Evolutionary conservation across 2,329 filamentous ascomycete species (phyloP), one percentile per base, ranked within the genome.

Genomic region (Botryotinia calthae): DNA sequence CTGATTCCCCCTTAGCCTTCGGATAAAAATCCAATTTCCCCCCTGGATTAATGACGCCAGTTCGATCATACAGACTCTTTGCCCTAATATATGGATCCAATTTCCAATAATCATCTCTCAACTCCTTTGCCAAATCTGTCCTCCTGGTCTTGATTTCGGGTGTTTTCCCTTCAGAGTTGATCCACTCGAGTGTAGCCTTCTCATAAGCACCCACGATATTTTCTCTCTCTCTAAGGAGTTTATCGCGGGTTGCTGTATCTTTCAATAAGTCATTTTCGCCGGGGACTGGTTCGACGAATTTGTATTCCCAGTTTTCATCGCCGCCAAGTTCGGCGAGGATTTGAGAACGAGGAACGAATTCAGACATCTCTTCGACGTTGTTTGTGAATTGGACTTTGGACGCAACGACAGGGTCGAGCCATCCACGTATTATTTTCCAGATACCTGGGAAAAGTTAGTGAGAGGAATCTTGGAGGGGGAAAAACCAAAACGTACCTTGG

Each of bases 351-450:
- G 89, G 86, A 72, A 99, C 91, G 80, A 91, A 98, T 72, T 90
- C 85, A 76, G 92, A 88, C 70, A 99, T 85, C 70, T 98, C 95
- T 71, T 91, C 87, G 72, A 90, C 84, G 77, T 89, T 93, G 80
- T 94, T 96, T 73, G 93, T 96, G 82, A 98, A 98, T 81, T 98
- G 90, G 31, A 99, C 92, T 83, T 99, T 99, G 80, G 89, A 87
- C 37, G 96, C 96, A 42, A 99, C 95, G 5, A 99, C 95, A 2
- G 96, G 96, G 81, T 99, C 96, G 54, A 99, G 88, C 96, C 96
- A 99, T 77, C 95, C 94, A 76, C 90, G 91, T 81, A 99, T 97
- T 76, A 99, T 93, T 81, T 90, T 94, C 96, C 95, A 98, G 76
- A 98, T 93, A n/a, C 93, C 92, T 93, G 73, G 8, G 42, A 28